phyloP scores from a whole-genome alignment of 345 rosid genomes.

The Rubroshorea leprosula region DNA sequence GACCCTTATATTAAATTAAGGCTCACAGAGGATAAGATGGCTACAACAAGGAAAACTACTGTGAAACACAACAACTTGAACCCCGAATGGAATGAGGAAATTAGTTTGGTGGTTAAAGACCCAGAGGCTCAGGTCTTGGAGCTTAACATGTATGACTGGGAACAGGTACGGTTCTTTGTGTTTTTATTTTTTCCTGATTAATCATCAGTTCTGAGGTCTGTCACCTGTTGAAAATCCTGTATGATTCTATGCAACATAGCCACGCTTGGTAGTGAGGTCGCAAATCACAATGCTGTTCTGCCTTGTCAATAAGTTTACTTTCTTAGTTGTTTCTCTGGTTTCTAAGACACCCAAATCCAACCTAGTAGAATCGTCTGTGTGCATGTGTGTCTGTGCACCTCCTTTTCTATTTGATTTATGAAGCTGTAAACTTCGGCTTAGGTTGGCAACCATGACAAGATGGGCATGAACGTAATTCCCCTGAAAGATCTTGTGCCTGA shows the following conservation, averaged over 20 bases:
- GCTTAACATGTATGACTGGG: constrained; percentile 79
- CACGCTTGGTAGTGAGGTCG: no score
- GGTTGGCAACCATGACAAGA: constrained; percentile 92
- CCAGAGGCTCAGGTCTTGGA: constrained; percentile 64
- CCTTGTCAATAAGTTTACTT: no score
- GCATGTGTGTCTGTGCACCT: no score
- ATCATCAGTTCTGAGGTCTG: no score
- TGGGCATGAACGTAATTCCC: constrained; percentile 76
- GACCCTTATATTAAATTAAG: constrained; percentile 90
- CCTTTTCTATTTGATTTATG: no score
- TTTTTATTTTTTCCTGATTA: no score
- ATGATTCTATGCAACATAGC: no score
- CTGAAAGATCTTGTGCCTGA: constrained; percentile 71
- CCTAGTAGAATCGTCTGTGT: no score
- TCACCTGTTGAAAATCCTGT: no score
- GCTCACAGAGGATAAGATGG: constrained; percentile 71
- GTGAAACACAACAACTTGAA: constrained; percentile 82
- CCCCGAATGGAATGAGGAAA: constrained; percentile 97
- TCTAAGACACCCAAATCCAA: not conserved
- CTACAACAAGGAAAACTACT: constrained; percentile 60
- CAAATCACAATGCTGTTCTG: no score
- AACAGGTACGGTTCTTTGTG: no score
- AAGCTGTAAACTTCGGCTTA: no score
- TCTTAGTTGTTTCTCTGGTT: not conserved
- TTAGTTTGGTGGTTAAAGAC: constrained; percentile 64